A percentile compares a stretch with the other conserved stretches of the same genome.
Conservation (phyloP, 768 basidiomycete genomes). For the Boletales sp. region DNA sequence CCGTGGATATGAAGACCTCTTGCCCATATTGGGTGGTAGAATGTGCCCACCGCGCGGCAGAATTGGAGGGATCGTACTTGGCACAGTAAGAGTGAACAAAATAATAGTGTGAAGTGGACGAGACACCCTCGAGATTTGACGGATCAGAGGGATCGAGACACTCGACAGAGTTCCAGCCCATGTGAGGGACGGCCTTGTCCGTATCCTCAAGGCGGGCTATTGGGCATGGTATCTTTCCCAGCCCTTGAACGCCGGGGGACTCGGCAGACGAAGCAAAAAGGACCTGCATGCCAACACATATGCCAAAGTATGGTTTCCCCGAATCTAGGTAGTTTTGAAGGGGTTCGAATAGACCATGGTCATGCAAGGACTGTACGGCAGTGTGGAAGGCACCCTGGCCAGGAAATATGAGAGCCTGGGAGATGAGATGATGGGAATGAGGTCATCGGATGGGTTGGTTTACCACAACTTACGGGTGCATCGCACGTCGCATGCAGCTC, state of each 20-base stretch:
- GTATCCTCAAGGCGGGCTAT: conserved; percentile 68
- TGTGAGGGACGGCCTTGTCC: conserved; percentile 92
- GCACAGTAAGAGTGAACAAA: conserved; percentile 97
- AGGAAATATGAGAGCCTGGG: conserved; percentile 90
- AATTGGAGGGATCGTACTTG: conserved; percentile 60
- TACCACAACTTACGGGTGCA: conserved; percentile 60
- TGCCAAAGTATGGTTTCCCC: conserved; percentile 93
- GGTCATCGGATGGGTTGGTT: conserved; percentile 6
- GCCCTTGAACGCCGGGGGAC: conserved; percentile 61
- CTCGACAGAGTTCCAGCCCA: conserved; percentile 91
- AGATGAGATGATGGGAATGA: neutral
- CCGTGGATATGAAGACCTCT: conserved; percentile 83
- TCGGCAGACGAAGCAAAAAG: conserved; percentile 88
- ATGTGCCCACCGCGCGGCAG: conserved; percentile 72
- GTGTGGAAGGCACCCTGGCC: conserved; percentile 93
- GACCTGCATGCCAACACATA: conserved; percentile 98
- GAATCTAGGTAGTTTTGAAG: conserved; percentile 78
- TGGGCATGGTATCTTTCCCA: conserved; percentile 79
- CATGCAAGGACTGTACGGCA: conserved; percentile 72
- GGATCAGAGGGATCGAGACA: conserved; percentile 43
- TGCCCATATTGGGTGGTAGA: conserved; percentile 92
- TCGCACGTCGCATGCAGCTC: conserved; percentile 31
- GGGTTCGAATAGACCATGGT: conserved; percentile 74
- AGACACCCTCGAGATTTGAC: conserved; percentile 43
- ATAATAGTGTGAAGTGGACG: conserved; percentile 74